Evolutionary conservation across 441 rosid genomes (phyloP), one percentile per base, ranked within the genome.

Genomic region (Gossypium gossypioides): DNA sequence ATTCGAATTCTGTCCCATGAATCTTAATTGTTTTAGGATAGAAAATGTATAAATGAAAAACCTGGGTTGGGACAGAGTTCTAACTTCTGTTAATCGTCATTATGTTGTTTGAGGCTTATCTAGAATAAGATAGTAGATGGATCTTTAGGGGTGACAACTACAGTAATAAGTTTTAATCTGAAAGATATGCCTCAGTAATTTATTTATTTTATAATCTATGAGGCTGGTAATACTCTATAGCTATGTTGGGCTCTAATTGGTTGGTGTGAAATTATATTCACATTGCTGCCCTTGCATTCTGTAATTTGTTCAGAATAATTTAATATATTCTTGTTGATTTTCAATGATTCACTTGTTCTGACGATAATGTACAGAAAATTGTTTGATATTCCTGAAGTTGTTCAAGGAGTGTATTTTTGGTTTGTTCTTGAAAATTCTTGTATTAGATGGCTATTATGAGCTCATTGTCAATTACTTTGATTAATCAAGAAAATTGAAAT

Each of bases 311-410:
- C 15, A 34, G 8, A 37, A 37, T 37, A 7, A 37, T 37, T 16
- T 61, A 3, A 32, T 61, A 13, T 60, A 7, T 32, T 61, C 18
- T 8, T 34, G 12, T 21, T 42, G 19, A 64, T 19, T 64, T 64
- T 50, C 18, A 2, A 21, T 4, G 27, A 64, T 21, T 42, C 10
- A 64, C 34, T 64, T 64, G 52, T 19, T 42, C 32, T 42, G 34
- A 21, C 13, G 13, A 12, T 21, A 42, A 42, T 64, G 69, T 12
- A 10, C 3, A 21, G 10, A 6, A 0, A 63, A 2, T n/a, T 10
- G 52, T 63, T 63, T 64, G 69, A 64, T 50, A 42, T 42, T 42
- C 27, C 50, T 63, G 29, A 9, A 63, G 57, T 51, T n/a, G 19
- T 66, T 52, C 6, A n/a, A 15, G 65, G 65, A 60, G 22, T 13